phyloP scores from a whole-genome alignment of 192 early-diverging fungal genomes.

The Piromyces sp. region DNA sequence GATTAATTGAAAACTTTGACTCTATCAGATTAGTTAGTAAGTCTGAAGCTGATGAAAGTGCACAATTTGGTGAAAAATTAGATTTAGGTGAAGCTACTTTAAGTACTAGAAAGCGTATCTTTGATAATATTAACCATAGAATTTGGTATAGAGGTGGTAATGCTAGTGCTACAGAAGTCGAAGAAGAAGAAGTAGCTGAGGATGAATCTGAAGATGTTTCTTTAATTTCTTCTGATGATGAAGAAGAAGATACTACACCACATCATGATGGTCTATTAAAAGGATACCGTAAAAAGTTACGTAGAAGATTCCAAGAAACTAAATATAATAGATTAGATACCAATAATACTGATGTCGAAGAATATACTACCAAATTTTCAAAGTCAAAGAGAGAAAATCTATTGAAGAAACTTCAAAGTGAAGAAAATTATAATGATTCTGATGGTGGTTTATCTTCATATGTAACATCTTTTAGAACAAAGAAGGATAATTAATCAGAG shows the following conservation, averaged over 20 bases:
- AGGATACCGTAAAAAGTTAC: not conserved
- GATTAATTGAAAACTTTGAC: not conserved
- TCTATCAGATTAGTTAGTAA: not conserved
- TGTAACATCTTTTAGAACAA: not conserved
- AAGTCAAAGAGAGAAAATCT: not conserved
- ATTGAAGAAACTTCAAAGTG: not conserved
- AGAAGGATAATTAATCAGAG: not conserved
- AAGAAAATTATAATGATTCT: not conserved
- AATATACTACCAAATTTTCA: not conserved
- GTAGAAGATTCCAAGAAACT: not conserved
- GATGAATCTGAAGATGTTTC: not conserved
- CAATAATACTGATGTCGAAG: not conserved
- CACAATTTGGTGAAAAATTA: not conserved
- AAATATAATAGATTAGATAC: not conserved
- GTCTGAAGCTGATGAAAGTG: not conserved
- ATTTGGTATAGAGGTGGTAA: not conserved
- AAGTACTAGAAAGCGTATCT: not conserved
- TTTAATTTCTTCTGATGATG: not conserved
- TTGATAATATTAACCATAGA: not conserved
- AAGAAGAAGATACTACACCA: not conserved
- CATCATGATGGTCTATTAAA: not conserved
- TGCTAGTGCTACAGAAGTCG: not conserved
- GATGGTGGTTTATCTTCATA: not conserved
- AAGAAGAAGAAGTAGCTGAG: not conserved
- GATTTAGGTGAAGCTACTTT: not conserved